These are phyloP conservation scores for Crucibulum laeve DNA, from an alignment of 768 basidiomycete species.

Conservation along the genomic window DNA sequence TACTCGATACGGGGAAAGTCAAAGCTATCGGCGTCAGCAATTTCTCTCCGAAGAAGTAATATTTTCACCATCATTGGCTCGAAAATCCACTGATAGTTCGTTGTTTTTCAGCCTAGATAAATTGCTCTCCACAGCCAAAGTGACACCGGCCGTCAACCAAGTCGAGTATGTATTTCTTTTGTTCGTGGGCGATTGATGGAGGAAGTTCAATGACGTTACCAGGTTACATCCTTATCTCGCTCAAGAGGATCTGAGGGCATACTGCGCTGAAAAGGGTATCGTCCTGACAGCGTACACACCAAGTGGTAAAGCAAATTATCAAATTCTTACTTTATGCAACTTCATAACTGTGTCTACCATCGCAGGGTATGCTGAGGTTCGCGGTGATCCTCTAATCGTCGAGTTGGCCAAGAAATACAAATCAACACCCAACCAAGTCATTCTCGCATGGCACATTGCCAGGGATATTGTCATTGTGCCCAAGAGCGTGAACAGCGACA, in stretches of 20 bases:
- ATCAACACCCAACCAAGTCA: conserved; percentile 33
- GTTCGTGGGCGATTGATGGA: not conserved
- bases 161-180: conserved; percentile 23
- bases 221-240: conserved; percentile 39
- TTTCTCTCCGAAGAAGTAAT: conserved; percentile 44
- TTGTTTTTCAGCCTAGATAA: conserved; percentile 19
- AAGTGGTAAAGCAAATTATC: conserved; percentile 17
- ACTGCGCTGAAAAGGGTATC: conserved; percentile 39
- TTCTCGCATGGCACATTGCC: conserved; percentile 40
- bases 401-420: conserved; percentile 36
- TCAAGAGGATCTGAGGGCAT: conserved; percentile 35
- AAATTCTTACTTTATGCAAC: not conserved
- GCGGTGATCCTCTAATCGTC: conserved; percentile 33
- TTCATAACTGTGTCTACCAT: not conserved
- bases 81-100: not conserved
- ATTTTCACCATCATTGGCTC: not conserved
- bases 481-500: conserved; percentile 31
- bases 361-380: conserved; percentile 31
- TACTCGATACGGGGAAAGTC: conserved; percentile 32
- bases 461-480: conserved; percentile 34
- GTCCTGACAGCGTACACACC: conserved; percentile 38
- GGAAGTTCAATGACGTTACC: not conserved
- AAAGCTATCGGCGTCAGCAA: conserved; percentile 48
- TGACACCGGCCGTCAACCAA: conserved; percentile 37
- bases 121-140: conserved; percentile 23